phyloP scores from a whole-genome alignment of 2,329 filamentous ascomycete species.

The Ceratocystis huliohia region DNA sequence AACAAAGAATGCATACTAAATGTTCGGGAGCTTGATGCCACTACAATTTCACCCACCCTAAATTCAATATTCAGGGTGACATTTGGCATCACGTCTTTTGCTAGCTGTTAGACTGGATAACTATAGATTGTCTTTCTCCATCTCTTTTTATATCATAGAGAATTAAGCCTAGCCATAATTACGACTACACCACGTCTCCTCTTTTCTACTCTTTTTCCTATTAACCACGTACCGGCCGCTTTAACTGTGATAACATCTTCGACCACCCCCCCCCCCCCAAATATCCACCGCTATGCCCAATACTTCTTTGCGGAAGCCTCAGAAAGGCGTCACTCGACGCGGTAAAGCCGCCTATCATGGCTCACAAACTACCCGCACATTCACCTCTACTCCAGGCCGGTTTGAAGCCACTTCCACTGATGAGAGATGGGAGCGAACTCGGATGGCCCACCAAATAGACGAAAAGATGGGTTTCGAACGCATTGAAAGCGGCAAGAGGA shows the following conservation, averaged over 20 bases:
- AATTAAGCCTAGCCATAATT: background rate
- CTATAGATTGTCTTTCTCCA: too few species aligned
- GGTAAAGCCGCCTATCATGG: constrained; percentile 62
- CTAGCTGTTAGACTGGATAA: too few species aligned
- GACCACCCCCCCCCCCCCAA: constrained; percentile 2
- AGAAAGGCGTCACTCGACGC: constrained; percentile 56
- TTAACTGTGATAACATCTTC: background rate
- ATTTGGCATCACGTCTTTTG: too few species aligned
- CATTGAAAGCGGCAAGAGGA: constrained; percentile 73
- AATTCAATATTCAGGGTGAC: background rate
- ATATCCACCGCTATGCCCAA: constrained; percentile 40
- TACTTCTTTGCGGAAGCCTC: constrained; percentile 45
- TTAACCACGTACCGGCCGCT: background rate
- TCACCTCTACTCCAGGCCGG: constrained; percentile 58
- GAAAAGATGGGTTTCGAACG: constrained; percentile 88
- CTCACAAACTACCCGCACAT: constrained; percentile 55
- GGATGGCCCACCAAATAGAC: constrained; percentile 78
- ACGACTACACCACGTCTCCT: background rate
- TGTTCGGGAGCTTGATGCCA: background rate
- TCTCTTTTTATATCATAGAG: too few species aligned
- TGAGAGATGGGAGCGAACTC: constrained; percentile 79
- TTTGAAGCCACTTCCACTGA: constrained; percentile 81
- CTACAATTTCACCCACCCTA: background rate
- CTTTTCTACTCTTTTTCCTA: constrained; percentile 7
- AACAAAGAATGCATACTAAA: background rate